phyloP scores from a whole-genome alignment of 208 protist genomes.

The Plasmodiophora brassicae region DNA sequence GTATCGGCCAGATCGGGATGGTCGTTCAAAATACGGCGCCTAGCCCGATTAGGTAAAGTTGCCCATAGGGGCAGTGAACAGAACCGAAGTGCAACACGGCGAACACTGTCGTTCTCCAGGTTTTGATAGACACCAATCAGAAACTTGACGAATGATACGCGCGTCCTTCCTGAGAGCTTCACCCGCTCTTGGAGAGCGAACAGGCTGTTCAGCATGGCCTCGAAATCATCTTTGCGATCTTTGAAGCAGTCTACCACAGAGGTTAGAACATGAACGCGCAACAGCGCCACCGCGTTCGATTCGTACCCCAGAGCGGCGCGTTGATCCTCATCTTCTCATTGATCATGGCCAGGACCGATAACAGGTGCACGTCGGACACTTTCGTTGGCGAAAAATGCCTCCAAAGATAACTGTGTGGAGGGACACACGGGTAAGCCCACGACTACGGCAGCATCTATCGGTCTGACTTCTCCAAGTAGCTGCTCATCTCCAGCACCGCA shows the following conservation, averaged over 20 bases:
- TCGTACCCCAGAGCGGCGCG: background rate
- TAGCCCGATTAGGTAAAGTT: background rate
- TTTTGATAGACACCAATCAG: constrained; percentile 1
- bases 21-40: background rate
- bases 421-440: too few species aligned
- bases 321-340: constrained; percentile 59
- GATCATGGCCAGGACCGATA: constrained; percentile 60
- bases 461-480: constrained; percentile 55
- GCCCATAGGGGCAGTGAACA: constrained; percentile 51
- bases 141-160: background rate
- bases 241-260: background rate
- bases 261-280: background rate
- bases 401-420: constrained; percentile 52
- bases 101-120: constrained; percentile 47
- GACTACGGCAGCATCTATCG: background rate
- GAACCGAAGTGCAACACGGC: background rate
- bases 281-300: background rate
- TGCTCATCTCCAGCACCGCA: constrained; percentile 48
- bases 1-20: constrained; percentile 41
- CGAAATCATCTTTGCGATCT: background rate
- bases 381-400: constrained; percentile 45
- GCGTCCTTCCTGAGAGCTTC: background rate
- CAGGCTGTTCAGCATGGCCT: background rate
- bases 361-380: constrained; percentile 39
- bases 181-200: background rate